A percentile compares a stretch with the other conserved stretches of the same genome.
Evolutionary conservation across 495 filamentous ascomycete species (phyloP).

Genomic region (Usnea hakonensis): DNA sequence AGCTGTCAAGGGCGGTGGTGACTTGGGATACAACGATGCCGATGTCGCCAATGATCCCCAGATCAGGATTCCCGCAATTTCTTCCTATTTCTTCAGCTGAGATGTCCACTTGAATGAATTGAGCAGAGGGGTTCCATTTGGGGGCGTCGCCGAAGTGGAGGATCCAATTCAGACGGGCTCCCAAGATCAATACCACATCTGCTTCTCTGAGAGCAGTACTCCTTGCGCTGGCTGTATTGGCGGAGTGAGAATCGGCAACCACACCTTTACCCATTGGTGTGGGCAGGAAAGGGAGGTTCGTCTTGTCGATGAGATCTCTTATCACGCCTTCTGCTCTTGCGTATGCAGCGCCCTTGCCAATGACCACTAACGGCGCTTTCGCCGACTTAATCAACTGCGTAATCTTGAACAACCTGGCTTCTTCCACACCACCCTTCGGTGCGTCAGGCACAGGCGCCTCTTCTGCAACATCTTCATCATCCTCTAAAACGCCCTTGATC

Average conservation of each 20-base stretch:
- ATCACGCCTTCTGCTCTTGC: slow-evolving; percentile 45
- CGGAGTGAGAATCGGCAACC: slow-evolving; percentile 47
- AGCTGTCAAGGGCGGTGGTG: slow-evolving; percentile 31
- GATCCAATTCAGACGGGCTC: slow-evolving; percentile 59
- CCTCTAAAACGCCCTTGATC: slow-evolving; percentile 40
- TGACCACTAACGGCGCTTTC: slow-evolving; percentile 47
- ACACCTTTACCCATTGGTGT: slow-evolving; percentile 61
- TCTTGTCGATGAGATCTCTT: slow-evolving; percentile 40
- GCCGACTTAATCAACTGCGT: slow-evolving; percentile 43
- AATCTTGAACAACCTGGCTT: slow-evolving; percentile 36
- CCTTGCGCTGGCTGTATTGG: slow-evolving; percentile 50
- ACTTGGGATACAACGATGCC: slow-evolving; percentile 45
- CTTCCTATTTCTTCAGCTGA: slow-evolving; percentile 51
- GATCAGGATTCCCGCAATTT: slow-evolving; percentile 34
- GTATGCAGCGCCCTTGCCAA: slow-evolving; percentile 58
- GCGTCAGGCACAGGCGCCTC: slow-evolving; percentile 30
- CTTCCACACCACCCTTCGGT: slow-evolving; percentile 40
- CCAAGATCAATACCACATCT: slow-evolving; percentile 53
- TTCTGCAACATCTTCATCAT: slow-evolving; percentile 10
- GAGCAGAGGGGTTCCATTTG: slow-evolving; percentile 47
- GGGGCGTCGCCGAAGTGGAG: slow-evolving; percentile 53
- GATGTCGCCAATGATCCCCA: slow-evolving; percentile 50
- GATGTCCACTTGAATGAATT: slow-evolving; percentile 55
- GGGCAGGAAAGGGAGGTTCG: slow-evolving; percentile 52
- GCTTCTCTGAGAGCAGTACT: slow-evolving; percentile 50